Conservation (phyloP, 108 stramenopile genomes). For the Conticribra weissflogii region DNA sequence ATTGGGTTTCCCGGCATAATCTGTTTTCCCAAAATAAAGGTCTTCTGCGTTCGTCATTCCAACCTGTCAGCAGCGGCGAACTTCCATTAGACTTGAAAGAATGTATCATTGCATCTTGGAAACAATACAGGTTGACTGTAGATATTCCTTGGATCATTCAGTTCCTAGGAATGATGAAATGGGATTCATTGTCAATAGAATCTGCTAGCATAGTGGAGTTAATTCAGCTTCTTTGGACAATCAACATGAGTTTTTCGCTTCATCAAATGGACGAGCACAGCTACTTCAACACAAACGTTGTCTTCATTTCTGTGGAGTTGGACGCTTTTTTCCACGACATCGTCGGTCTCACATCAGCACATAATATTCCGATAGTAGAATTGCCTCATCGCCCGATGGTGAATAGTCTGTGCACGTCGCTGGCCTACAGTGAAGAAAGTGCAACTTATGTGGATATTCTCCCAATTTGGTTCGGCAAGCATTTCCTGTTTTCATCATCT, state of each 20-base stretch:
- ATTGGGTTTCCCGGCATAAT: slow-evolving; percentile 49
- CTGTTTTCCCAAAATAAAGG: slow-evolving; percentile 8
- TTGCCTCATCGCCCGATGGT: slow-evolving; percentile 13
- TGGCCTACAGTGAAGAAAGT: background rate
- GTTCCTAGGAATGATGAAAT: slow-evolving; percentile 73
- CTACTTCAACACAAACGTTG: slow-evolving; percentile 29
- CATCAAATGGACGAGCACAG: slow-evolving; percentile 9
- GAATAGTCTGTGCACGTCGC: slow-evolving; percentile 1
- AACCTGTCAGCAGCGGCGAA: slow-evolving; percentile 28
- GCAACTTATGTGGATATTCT: slow-evolving; percentile 20
- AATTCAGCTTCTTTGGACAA: slow-evolving; percentile 50
- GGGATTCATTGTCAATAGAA: slow-evolving; percentile 52
- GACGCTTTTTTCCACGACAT: slow-evolving; percentile 60
- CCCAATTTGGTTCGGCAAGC: slow-evolving; percentile 50
- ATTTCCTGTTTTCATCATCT: slow-evolving; percentile 45
- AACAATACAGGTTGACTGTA: slow-evolving; percentile 32
- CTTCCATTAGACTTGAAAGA: slow-evolving; percentile 44
- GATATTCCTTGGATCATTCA: slow-evolving; percentile 72
- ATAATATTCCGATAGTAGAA: slow-evolving; percentile 34
- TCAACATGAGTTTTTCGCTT: slow-evolving; percentile 19
- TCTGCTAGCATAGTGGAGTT: slow-evolving; percentile 48
- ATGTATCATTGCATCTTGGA: slow-evolving; percentile 54
- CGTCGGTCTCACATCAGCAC: slow-evolving; percentile 46
- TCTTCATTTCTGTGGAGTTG: slow-evolving; percentile 50
- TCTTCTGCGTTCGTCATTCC: slow-evolving; percentile 1